These are phyloP conservation scores for Fusarium buharicum DNA, from an alignment of 2,329 filamentous ascomycete species.

Conservation along the genomic window DNA sequence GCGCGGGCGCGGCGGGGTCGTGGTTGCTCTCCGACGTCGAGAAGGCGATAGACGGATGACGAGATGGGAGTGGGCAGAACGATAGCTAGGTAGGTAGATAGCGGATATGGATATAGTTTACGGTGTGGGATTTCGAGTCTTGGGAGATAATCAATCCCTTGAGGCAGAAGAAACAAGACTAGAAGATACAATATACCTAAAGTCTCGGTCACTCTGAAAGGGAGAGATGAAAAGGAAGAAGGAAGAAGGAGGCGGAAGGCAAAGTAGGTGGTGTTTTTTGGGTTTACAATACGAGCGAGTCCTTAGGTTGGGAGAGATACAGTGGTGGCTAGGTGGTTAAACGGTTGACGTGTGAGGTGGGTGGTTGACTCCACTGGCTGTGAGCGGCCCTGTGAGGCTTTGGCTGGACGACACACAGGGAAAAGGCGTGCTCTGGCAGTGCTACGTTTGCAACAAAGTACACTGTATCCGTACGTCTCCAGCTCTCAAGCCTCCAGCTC, in stretches of 20 bases:
- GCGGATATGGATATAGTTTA: slow-evolving; percentile 16
- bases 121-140: slow-evolving; percentile 12
- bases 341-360: slow-evolving; percentile 36
- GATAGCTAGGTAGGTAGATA: slow-evolving; percentile 9
- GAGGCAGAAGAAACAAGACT: slow-evolving; percentile 12
- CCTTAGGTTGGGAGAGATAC: slow-evolving; percentile 17
- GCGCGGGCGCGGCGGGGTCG: slow-evolving; percentile 47
- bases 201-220: slow-evolving; percentile 12
- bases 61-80: slow-evolving; percentile 22
- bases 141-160: not conserved
- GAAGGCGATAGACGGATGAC: slow-evolving; percentile 29
- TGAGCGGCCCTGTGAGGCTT: slow-evolving; percentile 26
- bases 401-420: slow-evolving; percentile 15
- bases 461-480: not conserved
- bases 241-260: slow-evolving; percentile 18
- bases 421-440: slow-evolving; percentile 7
- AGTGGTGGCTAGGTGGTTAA: slow-evolving; percentile 13
- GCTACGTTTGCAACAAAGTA: slow-evolving; percentile 28
- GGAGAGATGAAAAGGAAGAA: slow-evolving; percentile 2
- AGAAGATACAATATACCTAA: slow-evolving; percentile 8
- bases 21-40: slow-evolving; percentile 36
- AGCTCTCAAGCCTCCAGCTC: slow-evolving; percentile 10
- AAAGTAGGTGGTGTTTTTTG: slow-evolving; percentile 29
- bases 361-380: slow-evolving; percentile 36
- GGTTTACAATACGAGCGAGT: slow-evolving; percentile 32